phyloP scores from a whole-genome alignment of 2,329 filamentous ascomycete genomes.

The Lizonia empirigonia region DNA sequence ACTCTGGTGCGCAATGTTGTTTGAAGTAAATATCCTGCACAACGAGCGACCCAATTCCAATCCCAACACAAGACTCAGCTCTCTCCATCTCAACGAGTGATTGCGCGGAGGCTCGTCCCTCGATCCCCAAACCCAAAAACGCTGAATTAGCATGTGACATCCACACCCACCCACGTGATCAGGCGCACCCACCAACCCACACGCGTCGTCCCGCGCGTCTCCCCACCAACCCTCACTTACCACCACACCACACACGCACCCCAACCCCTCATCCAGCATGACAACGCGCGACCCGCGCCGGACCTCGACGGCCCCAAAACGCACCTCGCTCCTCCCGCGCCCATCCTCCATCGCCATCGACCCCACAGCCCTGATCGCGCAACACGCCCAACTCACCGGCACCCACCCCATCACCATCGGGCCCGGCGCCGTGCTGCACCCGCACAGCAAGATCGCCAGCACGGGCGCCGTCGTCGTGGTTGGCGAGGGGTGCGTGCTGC shows the following conservation, averaged over 20 bases:
- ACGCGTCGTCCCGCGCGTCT: constrained; percentile 7
- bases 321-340: constrained; percentile 46
- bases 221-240: not conserved
- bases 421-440: constrained; percentile 81
- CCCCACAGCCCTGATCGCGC: constrained; percentile 54
- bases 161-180: not conserved
- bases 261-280: constrained; percentile 20
- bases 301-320: constrained; percentile 42
- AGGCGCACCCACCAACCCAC: constrained; percentile 2
- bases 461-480: constrained; percentile 51
- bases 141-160: not conserved
- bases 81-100: too few relatives aligned
- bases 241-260: not conserved
- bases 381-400: constrained; percentile 63
- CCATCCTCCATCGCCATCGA: constrained; percentile 51
- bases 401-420: constrained; percentile 79
- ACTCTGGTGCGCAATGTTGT: not conserved
- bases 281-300: constrained; percentile 35
- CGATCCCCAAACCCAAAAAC: too few relatives aligned
- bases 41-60: not conserved
- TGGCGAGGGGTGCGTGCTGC: constrained; percentile 69
- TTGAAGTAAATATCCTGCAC: not conserved
- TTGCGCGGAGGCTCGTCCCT: too few relatives aligned
- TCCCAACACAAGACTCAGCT: not conserved
- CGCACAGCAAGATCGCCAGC: constrained; percentile 65